phyloP scores from a whole-genome alignment of 192 early-diverging fungal species.

The Coemansia sp. region DNA sequence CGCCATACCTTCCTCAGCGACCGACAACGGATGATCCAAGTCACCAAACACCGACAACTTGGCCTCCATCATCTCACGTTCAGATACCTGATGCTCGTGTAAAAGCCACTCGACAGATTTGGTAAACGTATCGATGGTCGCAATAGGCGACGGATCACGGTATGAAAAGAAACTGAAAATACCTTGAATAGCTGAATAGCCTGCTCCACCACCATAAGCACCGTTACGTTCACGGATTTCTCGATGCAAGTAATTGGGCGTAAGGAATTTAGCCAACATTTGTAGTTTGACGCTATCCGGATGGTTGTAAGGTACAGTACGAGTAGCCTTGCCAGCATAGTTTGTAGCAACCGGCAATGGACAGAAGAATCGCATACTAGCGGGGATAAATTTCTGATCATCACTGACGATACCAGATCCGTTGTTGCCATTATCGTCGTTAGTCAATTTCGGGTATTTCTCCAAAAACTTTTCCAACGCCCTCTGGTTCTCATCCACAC shows the following conservation, averaged over 20 bases:
- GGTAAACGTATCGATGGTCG: slow-evolving; percentile 72
- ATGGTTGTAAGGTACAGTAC: slow-evolving; percentile 84
- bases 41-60: slow-evolving; percentile 86
- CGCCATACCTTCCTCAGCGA: slow-evolving; percentile 82
- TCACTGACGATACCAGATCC: not conserved
- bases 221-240: slow-evolving; percentile 97
- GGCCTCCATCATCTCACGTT: slow-evolving; percentile 81
- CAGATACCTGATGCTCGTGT: slow-evolving; percentile 41
- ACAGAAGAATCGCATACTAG: slow-evolving; percentile 69
- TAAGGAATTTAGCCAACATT: slow-evolving; percentile 79
- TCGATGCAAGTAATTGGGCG: slow-evolving; percentile 85
- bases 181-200: slow-evolving; percentile 71
- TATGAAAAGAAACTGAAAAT: slow-evolving; percentile 89
- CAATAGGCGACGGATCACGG: slow-evolving; percentile 79
- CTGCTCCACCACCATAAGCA: slow-evolving; percentile 91
- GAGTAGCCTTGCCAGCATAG: slow-evolving; percentile 71
- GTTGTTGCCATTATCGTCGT: not conserved
- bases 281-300: slow-evolving; percentile 76
- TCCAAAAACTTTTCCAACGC: slow-evolving; percentile 34
- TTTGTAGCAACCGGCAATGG: slow-evolving; percentile 85
- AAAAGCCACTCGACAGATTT: slow-evolving; percentile 67
- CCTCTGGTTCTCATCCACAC: slow-evolving; percentile 32
- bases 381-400: slow-evolving; percentile 28
- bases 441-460: slow-evolving; percentile 19
- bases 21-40: slow-evolving; percentile 83